Evolutionary conservation across 179 eudicot genomes (phyloP).

Genomic region (Beta macrorhiza): DNA sequence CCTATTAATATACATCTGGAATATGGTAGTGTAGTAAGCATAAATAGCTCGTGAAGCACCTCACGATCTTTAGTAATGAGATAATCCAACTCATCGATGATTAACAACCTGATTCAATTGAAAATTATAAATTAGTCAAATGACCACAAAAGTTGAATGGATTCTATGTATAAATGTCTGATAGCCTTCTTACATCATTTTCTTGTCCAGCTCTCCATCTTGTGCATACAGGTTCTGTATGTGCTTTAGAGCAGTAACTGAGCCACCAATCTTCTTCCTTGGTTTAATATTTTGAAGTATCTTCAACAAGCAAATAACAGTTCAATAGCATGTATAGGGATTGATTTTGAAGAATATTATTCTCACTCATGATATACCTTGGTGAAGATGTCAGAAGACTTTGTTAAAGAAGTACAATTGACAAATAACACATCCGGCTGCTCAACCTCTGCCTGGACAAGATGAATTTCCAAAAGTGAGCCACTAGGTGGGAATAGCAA

Average conservation of each 20-base stretch:
- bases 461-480: slow-evolving; percentile 17
- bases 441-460: slow-evolving; percentile 52
- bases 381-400: slow-evolving; percentile 67
- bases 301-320: slow-evolving; percentile 36
- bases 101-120: slow-evolving; percentile 51
- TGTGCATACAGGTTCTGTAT: slow-evolving; percentile 60
- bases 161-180: not conserved
- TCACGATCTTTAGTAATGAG: slow-evolving; percentile 84
- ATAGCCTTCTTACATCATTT: slow-evolving; percentile 61
- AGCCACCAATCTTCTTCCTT: slow-evolving; percentile 47
- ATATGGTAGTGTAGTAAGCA: slow-evolving; percentile 83
- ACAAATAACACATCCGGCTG: slow-evolving; percentile 68
- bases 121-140: slow-evolving; percentile 4
- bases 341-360: not conserved
- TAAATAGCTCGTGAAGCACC: slow-evolving; percentile 90
- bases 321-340: not conserved
- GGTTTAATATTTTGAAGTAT: slow-evolving; percentile 56
- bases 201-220: slow-evolving; percentile 42
- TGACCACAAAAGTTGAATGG: not conserved
- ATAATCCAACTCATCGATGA: slow-evolving; percentile 91
- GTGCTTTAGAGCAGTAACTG: slow-evolving; percentile 55
- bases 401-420: slow-evolving; percentile 76
- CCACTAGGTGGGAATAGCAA: not conserved
- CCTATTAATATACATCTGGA: slow-evolving; percentile 84
- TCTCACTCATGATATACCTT: slow-evolving; percentile 55